Conservation (phyloP, 1,284 basidiomycete genomes). For the Apiotrichum laibachii region DNA sequence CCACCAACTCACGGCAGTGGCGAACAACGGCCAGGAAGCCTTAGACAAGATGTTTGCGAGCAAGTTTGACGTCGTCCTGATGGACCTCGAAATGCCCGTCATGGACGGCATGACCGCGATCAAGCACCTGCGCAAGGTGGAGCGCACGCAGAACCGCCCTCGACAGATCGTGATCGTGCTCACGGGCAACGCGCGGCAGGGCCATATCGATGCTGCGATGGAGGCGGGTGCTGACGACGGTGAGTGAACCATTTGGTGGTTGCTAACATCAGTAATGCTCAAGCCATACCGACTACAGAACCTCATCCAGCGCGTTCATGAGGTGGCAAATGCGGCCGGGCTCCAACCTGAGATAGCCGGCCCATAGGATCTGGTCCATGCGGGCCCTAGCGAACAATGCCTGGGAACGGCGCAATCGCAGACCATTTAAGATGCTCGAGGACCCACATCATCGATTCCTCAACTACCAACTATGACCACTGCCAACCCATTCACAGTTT, state of each 20-base stretch:
- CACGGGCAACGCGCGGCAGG: slow-evolving; percentile 44
- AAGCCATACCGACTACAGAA: slow-evolving; percentile 16
- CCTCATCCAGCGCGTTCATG: too few relatives aligned
- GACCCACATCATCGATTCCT: too few relatives aligned
- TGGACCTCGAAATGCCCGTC: slow-evolving; percentile 42
- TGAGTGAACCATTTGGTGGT: neutral
- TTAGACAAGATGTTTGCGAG: slow-evolving; percentile 26
- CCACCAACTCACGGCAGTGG: too few relatives aligned
- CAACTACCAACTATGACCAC: neutral
- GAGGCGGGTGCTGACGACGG: slow-evolving; percentile 33
- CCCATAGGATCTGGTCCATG: too few relatives aligned
- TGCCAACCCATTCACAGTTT: neutral
- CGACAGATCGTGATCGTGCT: slow-evolving; percentile 42
- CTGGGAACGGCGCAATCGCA: too few relatives aligned
- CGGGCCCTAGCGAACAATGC: too few relatives aligned
- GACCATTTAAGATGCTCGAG: too few relatives aligned
- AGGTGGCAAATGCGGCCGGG: too few relatives aligned
- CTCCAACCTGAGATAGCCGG: too few relatives aligned
- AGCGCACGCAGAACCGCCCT: slow-evolving; percentile 19
- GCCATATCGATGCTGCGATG: slow-evolving; percentile 37
- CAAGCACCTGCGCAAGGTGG: slow-evolving; percentile 33
- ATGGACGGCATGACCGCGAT: slow-evolving; percentile 50
- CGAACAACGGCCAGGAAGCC: slow-evolving; percentile 43
- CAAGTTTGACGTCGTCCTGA: slow-evolving; percentile 28
- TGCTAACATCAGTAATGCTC: slow-evolving; percentile 1